Evolutionary conservation across 75 land plant species (phyloP).

Genomic region (Pinus tabuliformis): DNA sequence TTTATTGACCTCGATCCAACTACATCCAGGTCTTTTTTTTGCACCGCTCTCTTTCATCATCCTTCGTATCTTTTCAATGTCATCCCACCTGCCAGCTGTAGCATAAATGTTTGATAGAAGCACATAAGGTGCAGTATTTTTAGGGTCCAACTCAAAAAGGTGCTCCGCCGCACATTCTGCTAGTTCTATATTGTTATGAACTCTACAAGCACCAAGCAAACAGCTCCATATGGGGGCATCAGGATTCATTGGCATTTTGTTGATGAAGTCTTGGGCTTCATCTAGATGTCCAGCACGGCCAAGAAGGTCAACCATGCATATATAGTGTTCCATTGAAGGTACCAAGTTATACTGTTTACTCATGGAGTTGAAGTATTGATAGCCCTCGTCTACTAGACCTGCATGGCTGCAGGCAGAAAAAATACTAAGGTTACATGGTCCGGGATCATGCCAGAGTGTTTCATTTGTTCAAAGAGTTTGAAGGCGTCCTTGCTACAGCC

Average conservation of each 20-base stretch:
- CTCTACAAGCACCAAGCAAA: conserved; percentile 17
- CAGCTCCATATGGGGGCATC: conserved; percentile 6
- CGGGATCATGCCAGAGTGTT: conserved; percentile 21
- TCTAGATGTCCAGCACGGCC: conserved; percentile 18
- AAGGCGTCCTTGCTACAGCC: conserved; percentile 23
- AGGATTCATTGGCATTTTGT: conserved; percentile 10
- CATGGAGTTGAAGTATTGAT: conserved; percentile 18
- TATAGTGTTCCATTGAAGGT: conserved; percentile 25
- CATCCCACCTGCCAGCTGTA: conserved; percentile 15
- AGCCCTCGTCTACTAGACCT: conserved; percentile 23
- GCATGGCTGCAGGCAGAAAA: conserved; percentile 31
- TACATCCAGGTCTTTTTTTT: conserved; percentile 12
- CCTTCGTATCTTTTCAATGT: conserved; percentile 5
- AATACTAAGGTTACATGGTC: conserved; percentile 33
- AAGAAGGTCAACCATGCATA: conserved; percentile 24
- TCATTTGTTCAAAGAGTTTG: conserved; percentile 24
- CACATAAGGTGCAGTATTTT: conserved; percentile 14
- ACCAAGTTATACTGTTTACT: neutral
- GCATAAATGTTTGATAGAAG: conserved; percentile 20
- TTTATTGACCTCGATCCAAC: conserved; percentile 11
- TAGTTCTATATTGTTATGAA: neutral
- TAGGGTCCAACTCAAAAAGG: conserved; percentile 5
- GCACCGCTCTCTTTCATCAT: conserved; percentile 25
- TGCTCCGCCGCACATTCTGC: conserved; percentile 11
- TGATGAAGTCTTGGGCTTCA: conserved; percentile 19